These are phyloP conservation scores for Quercus lobata DNA, from an alignment of 331 rosid species.

Conservation along the genomic window DNA sequence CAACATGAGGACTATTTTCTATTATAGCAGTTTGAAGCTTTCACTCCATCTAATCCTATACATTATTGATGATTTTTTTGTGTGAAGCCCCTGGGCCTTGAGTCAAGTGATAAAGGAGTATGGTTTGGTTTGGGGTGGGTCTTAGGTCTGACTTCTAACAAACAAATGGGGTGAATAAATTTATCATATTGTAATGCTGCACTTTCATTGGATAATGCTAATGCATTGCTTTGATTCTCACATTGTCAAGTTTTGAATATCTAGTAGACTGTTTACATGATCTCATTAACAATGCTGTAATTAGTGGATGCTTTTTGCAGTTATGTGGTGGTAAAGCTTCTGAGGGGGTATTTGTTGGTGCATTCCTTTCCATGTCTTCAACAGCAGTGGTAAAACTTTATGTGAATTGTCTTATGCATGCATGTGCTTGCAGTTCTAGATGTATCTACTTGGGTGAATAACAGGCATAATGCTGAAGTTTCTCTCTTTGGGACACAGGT, in stretches of 20 bases:
- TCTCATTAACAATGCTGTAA: neutral
- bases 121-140: neutral
- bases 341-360: slow-evolving; percentile 89
- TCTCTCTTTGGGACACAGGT: slow-evolving; percentile 46
- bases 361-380: slow-evolving; percentile 90
- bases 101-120: neutral
- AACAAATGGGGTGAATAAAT: neutral
- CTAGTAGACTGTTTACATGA: neutral
- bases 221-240: neutral
- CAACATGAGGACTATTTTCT: neutral
- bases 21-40: neutral
- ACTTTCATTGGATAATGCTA: slow-evolving; percentile 6
- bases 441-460: neutral
- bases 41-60: neutral
- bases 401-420: slow-evolving; percentile 1
- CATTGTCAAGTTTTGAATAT: neutral
- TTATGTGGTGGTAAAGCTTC: slow-evolving; percentile 93
- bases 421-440: neutral
- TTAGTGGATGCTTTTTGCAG: slow-evolving; percentile 51
- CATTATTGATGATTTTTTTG: slow-evolving; percentile 12
- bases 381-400: slow-evolving; percentile 81
- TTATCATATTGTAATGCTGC: neutral
- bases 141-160: neutral
- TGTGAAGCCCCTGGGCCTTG: neutral
- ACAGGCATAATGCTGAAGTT: neutral